A percentile compares a stretch with the other conserved stretches of the same genome.
Conservation (phyloP, 768 basidiomycete genomes). For the Mycena floridula region DNA sequence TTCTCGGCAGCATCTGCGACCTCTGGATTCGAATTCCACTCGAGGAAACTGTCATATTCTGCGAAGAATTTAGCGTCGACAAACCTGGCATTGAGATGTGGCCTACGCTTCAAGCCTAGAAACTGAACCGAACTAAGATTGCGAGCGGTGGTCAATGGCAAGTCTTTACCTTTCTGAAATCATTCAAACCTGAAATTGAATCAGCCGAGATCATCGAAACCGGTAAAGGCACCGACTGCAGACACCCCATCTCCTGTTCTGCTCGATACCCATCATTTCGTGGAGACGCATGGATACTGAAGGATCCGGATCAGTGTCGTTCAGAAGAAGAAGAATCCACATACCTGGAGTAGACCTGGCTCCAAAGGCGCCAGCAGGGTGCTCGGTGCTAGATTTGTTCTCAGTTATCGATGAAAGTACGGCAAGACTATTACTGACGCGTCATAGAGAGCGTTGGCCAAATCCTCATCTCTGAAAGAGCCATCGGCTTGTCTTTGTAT, state of each 20-base stretch:
- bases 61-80: background rate
- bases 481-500: constrained; percentile 55
- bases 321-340: constrained; percentile 1
- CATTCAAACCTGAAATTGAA: too few relatives aligned
- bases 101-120: constrained; percentile 66
- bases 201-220: too few relatives aligned
- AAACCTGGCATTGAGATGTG: background rate
- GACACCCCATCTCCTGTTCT: constrained; percentile 72
- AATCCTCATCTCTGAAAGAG: constrained; percentile 61
- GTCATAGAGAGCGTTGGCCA: constrained; percentile 60
- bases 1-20: constrained; percentile 70
- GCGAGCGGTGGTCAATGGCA: background rate
- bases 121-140: constrained; percentile 31
- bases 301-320: constrained; percentile 2
- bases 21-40: constrained; percentile 74
- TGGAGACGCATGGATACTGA: constrained; percentile 62
- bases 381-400: constrained; percentile 45
- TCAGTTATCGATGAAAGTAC: constrained; percentile 1
- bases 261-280: constrained; percentile 82
- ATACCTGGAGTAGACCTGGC: constrained; percentile 67
- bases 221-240: too few relatives aligned
- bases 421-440: constrained; percentile 47
- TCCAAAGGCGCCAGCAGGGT: constrained; percentile 67
- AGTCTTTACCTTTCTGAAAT: constrained; percentile 57
- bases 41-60: constrained; percentile 68